Evolutionary conservation across 2,329 filamentous ascomycete genomes (phyloP), one percentile per base, ranked within the genome.

Genomic region (Monilinia polystroma): DNA sequence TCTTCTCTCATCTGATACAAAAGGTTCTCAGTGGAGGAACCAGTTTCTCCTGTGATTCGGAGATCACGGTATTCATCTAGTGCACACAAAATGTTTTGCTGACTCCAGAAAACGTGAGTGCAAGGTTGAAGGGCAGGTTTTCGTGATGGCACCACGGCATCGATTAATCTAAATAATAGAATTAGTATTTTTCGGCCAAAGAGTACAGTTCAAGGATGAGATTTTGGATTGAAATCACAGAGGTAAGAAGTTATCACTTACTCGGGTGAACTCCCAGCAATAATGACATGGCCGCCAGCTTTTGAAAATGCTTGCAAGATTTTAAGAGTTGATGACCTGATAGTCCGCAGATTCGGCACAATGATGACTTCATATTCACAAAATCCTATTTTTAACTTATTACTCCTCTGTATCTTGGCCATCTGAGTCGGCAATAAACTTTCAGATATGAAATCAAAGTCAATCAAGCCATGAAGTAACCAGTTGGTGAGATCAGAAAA

Each of bases 401-500:
- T 54, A 5, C 26, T 67, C 66, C 49, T 47, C 60, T 26, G n/a
- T 12, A 14, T 29, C 8, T 63, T 67, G 70, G 20, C 47, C 2
- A 63, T 41, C 53, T 75, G 74, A 18, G 49, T 67, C 23, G 74
- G 73, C 3, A 77, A 56, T 1, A 77, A 69, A 52, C 72, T 75
- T 66, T 77, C 76, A 1, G 73, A 70, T 43, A 77, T 73, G 55
- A 77, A 77, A 67, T 77, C 76, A 59, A 77, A 77, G 63, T 77
- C 76, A 10, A 77, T 69, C n/a, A 77, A 67, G 41, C 70, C 74
- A 57, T 75, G 72, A 20, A 73, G 66, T 23, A 76, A 67, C 74
- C 74, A 76, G 29, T 71, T 67, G 1, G 74, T 74, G 7, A 76
- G 52, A 49, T 75, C 73, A 12, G 63, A 68, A 53, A 77, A 77